Conservation (phyloP, 2,329 filamentous ascomycete species). For the Ilyonectria mors-panacis region DNA sequence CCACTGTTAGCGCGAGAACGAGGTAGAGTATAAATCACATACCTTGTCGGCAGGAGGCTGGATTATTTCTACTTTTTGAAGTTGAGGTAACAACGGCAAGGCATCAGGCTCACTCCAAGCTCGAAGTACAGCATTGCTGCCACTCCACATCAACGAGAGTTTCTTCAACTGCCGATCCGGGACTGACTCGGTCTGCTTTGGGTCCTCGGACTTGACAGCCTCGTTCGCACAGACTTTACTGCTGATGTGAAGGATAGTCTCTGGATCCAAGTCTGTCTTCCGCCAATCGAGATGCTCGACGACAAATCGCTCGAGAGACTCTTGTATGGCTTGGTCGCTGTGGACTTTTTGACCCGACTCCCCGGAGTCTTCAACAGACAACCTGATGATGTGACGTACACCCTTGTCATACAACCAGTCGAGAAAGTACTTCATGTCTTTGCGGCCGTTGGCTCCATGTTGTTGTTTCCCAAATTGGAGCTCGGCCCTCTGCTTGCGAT, state of each 20-base stretch:
- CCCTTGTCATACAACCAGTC: conserved; percentile 25
- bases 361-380: conserved; percentile 25
- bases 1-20: no score
- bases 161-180: no score
- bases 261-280: conserved; percentile 18
- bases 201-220: no score
- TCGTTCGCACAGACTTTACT: not conserved
- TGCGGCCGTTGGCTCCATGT: not conserved
- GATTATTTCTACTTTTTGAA: not conserved
- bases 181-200: no score
- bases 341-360: not conserved
- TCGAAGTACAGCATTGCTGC: conserved; percentile 26
- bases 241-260: not conserved
- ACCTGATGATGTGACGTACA: conserved; percentile 15
- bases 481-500: no score
- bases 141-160: not conserved
- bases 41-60: conserved; percentile 3
- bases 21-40: no score
- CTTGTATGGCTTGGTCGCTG: conserved; percentile 23
- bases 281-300: conserved; percentile 32
- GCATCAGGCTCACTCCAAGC: conserved; percentile 31
- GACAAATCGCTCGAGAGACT: conserved; percentile 9
- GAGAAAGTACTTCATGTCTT: conserved; percentile 26
- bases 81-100: conserved; percentile 16
- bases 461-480: not conserved